These are phyloP conservation scores for Alternaria sp. DNA, from an alignment of 2,329 filamentous ascomycete species.

Conservation along the genomic window DNA sequence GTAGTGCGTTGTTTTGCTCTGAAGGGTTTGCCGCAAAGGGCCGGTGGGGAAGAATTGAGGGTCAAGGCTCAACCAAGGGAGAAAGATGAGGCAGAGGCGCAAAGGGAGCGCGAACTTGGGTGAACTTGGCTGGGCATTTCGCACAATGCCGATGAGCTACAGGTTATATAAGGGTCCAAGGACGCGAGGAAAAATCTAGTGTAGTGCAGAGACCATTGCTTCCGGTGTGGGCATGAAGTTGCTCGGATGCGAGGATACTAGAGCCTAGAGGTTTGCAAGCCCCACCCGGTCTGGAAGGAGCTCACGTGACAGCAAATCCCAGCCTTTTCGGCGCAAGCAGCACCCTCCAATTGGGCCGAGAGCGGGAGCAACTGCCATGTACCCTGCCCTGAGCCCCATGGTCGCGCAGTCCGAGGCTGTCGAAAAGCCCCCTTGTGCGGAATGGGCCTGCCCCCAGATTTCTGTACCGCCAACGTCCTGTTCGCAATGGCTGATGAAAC, in stretches of 20 bases:
- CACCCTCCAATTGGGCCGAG: conserved; percentile 13
- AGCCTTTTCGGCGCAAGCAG: conserved; percentile 12
- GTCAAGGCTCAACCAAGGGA: conserved; percentile 1
- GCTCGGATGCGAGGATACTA: conserved; percentile 21
- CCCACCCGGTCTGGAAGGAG: conserved; percentile 28
- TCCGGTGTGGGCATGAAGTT: conserved; percentile 23
- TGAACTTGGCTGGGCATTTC: conserved; percentile 18
- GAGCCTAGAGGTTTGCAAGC: conserved; percentile 21
- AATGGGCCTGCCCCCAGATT: conserved; percentile 17
- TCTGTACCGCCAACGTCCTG: background rate
- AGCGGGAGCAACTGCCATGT: conserved; percentile 12
- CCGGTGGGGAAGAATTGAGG: conserved; percentile 4
- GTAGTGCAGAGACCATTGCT: conserved; percentile 32
- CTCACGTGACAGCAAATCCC: conserved; percentile 27
- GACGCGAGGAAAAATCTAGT: conserved; percentile 33
- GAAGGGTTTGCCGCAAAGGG: background rate
- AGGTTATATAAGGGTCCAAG: conserved; percentile 34
- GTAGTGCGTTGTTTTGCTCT: conserved; percentile 5
- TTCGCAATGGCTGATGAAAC: background rate
- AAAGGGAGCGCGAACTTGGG: conserved; percentile 16
- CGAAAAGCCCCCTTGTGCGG: background rate
- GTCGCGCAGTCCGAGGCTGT: background rate
- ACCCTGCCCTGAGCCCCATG: conserved; percentile 10
- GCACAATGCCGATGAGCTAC: conserved; percentile 1
- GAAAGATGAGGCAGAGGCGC: conserved; percentile 14